Base-by-base conservation (phyloP, 2,329 filamentous ascomycete genomes). In the Sporothrix variecibatus region DNA sequence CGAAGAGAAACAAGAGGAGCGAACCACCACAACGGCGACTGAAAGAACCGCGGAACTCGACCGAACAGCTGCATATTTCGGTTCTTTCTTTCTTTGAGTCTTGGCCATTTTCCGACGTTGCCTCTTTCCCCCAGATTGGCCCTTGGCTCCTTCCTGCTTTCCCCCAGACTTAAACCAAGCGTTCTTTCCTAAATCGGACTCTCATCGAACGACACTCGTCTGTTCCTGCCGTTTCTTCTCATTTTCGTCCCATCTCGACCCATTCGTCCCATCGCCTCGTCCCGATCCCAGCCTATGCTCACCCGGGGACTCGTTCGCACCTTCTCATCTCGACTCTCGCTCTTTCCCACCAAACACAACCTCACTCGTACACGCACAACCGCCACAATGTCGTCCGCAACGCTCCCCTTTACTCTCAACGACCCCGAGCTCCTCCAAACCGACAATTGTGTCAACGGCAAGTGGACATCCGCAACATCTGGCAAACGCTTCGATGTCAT, bases 401-500 rank as follows among this genome's bases (percentile, higher is more conserved):
- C 26, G 0, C 77, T 83, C 9, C 83, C 84, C 17, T 83, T 84
- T 43, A 75, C 85, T 77, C 82, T 89, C 46, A 80, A 82, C 26
- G 84, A 89, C 78, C 82, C 83, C 2, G 82, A 81, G 34, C 83
- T 89, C 17, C 81, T 86, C 20, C 83, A 85, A 46, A 83, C 83
- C 58, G 84, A 88, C 75, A 87, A 85, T 68, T 85, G 86, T 72
- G 81, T 89, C 72, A 82, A 87, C 73, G 85, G 86, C 71, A 76
- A 85, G 77, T 86, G 85, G 82, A 81, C 85, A 0, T 73, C 81
- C 15, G 82, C 87, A 20, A 83, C 82, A 60, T 85, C 83, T 40
- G 84, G 84, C 68, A 81, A 83, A 46, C 84, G 85, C 0, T 89
- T 89, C 75, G 82, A 86, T 75, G 84, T 89, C 11, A 77, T 87